phyloP scores from a whole-genome alignment of 805 yeast species.

The Candida peoriensis region DNA sequence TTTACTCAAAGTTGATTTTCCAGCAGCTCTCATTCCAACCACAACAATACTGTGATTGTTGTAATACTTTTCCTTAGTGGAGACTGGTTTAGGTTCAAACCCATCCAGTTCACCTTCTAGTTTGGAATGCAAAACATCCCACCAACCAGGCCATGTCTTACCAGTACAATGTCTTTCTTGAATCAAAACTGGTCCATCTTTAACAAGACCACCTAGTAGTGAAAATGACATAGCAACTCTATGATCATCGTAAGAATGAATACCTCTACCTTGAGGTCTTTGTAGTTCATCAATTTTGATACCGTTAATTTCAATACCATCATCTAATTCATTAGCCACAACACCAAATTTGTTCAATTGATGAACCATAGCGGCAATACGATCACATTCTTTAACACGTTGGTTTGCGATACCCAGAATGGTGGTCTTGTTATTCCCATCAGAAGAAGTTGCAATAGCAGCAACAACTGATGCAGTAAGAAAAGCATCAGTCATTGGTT shows the following conservation, averaged over 20 bases:
- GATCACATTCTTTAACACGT: conserved; percentile 94
- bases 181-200: conserved; percentile 52
- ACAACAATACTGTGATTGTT: conserved; percentile 57
- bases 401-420: conserved; percentile 97
- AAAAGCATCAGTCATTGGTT: conserved; percentile 99
- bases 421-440: conserved; percentile 47
- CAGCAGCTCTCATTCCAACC: conserved; percentile 98
- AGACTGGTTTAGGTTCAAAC: conserved; percentile 41
- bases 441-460: conserved; percentile 65
- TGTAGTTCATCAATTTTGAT: conserved; percentile 43
- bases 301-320: conserved; percentile 88
- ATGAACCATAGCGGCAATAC: conserved; percentile 90
- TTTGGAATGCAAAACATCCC: conserved; percentile 80
- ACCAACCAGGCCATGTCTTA: conserved; percentile 99
- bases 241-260: conserved; percentile 88
- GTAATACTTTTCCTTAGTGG: conserved; percentile 17
- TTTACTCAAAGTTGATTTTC: conserved; percentile 80
- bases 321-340: conserved; percentile 74
- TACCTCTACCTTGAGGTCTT: conserved; percentile 54
- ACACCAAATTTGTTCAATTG: conserved; percentile 92
- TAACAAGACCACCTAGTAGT: conserved; percentile 69
- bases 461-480: conserved; percentile 96
- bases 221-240: conserved; percentile 98
- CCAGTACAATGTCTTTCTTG: conserved; percentile 90
- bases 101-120: conserved; percentile 71